These are phyloP conservation scores for Cutaneotrichosporon sp. DNA, from an alignment of 1,284 basidiomycete genomes.

Conservation along the genomic window DNA sequence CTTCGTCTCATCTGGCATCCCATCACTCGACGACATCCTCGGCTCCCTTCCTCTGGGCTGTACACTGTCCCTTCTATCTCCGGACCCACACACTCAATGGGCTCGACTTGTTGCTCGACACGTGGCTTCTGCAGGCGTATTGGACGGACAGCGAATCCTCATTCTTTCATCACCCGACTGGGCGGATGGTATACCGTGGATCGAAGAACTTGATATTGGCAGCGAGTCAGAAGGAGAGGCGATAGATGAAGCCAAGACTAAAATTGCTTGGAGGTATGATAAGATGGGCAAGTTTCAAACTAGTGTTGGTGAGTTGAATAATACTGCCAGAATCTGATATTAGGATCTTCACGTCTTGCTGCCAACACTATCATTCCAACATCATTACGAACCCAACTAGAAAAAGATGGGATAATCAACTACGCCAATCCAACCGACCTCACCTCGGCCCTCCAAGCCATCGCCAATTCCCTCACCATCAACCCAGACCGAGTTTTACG, in stretches of 20 bases:
- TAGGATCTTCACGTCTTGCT: conserved; percentile 15
- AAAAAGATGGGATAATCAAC: not conserved
- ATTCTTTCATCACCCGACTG: conserved; percentile 63
- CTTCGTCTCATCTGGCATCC: conserved; percentile 68
- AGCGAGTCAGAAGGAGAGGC: conserved; percentile 31
- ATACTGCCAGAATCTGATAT: not conserved
- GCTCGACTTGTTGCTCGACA: conserved; percentile 83
- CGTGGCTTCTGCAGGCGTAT: conserved; percentile 81
- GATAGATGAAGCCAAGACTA: conserved; percentile 55
- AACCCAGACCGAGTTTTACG: conserved; percentile 45
- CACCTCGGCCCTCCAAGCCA: not conserved
- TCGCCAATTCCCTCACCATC: conserved; percentile 13
- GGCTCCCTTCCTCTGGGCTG: conserved; percentile 86
- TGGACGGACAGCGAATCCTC: conserved; percentile 65
- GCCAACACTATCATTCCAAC: conserved; percentile 33
- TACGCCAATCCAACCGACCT: conserved; percentile 12
- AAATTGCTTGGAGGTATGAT: conserved; percentile 96
- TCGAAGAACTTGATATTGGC: conserved; percentile 36
- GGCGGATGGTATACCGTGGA: conserved; percentile 76
- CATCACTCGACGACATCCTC: conserved; percentile 92
- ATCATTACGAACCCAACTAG: conserved; percentile 24
- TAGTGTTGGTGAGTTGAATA: conserved; percentile 59
- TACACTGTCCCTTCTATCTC: conserved; percentile 68
- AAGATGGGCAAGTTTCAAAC: conserved; percentile 88
- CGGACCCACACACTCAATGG: conserved; percentile 82